These are phyloP conservation scores for Pseudonectria buxi DNA, from an alignment of 2,329 filamentous ascomycete species.

Conservation along the genomic window DNA sequence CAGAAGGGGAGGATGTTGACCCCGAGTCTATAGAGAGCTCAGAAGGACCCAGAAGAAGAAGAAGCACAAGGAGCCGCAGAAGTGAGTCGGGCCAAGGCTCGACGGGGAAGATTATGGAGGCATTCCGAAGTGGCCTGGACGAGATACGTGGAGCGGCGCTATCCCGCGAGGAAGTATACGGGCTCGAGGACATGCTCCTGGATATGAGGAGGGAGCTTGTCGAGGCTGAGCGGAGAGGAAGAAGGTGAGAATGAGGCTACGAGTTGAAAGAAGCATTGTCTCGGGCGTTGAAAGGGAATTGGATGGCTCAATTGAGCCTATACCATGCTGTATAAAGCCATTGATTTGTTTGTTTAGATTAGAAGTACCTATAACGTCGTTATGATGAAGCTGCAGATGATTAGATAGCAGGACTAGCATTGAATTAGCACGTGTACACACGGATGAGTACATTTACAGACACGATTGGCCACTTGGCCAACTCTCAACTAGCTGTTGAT, in stretches of 20 bases:
- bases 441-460: no score
- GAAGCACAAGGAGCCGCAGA: constrained; percentile 1
- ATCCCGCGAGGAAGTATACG: constrained; percentile 57
- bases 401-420: no score
- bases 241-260: constrained; percentile 24
- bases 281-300: constrained; percentile 11
- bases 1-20: constrained; percentile 3
- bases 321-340: no score
- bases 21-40: neutral
- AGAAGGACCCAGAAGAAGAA: constrained; percentile 2
- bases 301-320: neutral
- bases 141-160: constrained; percentile 54
- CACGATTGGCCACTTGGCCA: no score
- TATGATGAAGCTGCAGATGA: no score
- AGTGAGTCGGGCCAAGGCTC: constrained; percentile 8
- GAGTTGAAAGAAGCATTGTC: constrained; percentile 12
- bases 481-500: no score
- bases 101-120: constrained; percentile 22
- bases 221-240: constrained; percentile 57
- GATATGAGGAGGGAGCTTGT: constrained; percentile 70
- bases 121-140: constrained; percentile 38
- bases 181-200: constrained; percentile 73
- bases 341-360: no score
- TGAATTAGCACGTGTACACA: no score
- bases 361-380: no score